Percentiles rank a stretch among this genome's conserved stretches.
These are phyloP conservation scores for Millerozyma miso DNA, from an alignment of 805 yeast genomes.

Conservation along the genomic window DNA sequence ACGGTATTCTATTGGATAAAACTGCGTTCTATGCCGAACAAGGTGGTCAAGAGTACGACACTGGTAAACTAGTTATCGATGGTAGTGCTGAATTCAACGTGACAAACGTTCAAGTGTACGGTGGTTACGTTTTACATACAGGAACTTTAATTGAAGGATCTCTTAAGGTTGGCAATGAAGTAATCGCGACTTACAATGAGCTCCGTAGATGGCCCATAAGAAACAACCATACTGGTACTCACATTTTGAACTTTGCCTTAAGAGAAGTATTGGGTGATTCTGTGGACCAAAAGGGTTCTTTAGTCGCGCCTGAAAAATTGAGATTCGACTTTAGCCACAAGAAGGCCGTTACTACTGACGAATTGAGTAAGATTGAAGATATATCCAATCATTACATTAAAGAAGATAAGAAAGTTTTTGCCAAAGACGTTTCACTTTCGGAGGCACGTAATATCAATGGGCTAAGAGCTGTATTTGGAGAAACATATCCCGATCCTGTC, in stretches of 20 bases:
- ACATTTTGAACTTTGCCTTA: constrained; percentile 83
- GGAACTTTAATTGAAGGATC: constrained; percentile 79
- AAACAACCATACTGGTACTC: constrained; percentile 98
- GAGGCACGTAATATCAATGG: constrained; percentile 74
- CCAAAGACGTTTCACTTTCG: constrained; percentile 75
- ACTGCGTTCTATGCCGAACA: constrained; percentile 97
- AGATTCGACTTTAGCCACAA: constrained; percentile 96
- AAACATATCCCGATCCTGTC: constrained; percentile 98
- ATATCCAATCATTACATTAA: constrained; percentile 70
- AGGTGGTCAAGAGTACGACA: constrained; percentile 98
- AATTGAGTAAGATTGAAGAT: constrained; percentile 70
- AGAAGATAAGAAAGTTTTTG: constrained; percentile 66
- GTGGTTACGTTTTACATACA: constrained; percentile 93
- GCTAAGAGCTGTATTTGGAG: constrained; percentile 97
- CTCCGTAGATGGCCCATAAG: constrained; percentile 93
- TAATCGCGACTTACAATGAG: constrained; percentile 87
- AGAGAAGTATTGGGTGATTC: constrained; percentile 82
- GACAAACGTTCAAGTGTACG: constrained; percentile 86
- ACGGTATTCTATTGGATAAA: constrained; percentile 80
- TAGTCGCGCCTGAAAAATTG: constrained; percentile 91
- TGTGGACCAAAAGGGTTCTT: constrained; percentile 93
- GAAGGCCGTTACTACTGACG: constrained; percentile 69
- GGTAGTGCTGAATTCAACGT: constrained; percentile 86
- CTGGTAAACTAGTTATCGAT: constrained; percentile 88
- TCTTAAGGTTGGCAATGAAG: constrained; percentile 60